Evolutionary conservation across 2,329 filamentous ascomycete species (phyloP).

Genomic region (Corynespora cassiicola): DNA sequence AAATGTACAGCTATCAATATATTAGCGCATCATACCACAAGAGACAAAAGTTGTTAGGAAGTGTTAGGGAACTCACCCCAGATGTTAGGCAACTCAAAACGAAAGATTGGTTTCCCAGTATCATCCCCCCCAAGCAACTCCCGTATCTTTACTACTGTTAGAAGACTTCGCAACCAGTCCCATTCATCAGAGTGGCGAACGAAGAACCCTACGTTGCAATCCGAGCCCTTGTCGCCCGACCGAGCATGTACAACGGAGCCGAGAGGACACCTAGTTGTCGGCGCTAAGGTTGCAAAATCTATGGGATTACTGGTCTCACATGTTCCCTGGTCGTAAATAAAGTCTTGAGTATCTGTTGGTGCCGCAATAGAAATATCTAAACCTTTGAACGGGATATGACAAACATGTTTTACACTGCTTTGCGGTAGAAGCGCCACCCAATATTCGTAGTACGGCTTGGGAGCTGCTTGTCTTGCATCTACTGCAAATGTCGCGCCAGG

Average conservation of each 20-base stretch:
- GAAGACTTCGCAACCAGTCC: constrained; percentile 29
- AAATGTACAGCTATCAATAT: constrained; percentile 48
- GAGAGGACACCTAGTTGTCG: constrained; percentile 40
- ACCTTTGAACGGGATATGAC: constrained; percentile 15
- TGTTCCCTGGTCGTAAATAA: constrained; percentile 11
- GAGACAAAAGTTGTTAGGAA: too few species aligned
- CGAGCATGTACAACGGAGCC: constrained; percentile 38
- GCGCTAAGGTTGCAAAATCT: constrained; percentile 34
- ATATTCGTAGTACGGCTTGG: constrained; percentile 36
- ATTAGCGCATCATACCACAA: constrained; percentile 30
- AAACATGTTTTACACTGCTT: constrained; percentile 10
- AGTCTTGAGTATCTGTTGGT: constrained; percentile 13
- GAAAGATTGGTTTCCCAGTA: constrained; percentile 20
- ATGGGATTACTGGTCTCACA: constrained; percentile 35
- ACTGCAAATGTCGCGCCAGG: constrained; percentile 47
- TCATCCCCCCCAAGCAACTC: constrained; percentile 27
- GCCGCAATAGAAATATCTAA: constrained; percentile 12
- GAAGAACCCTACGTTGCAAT: constrained; percentile 32
- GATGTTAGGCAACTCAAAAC: constrained; percentile 22
- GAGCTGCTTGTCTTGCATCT: constrained; percentile 26
- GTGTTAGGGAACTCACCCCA: constrained; percentile 6
- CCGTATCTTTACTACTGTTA: constrained; percentile 24
- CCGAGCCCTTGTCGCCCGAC: constrained; percentile 32
- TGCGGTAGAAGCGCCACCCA: constrained; percentile 32
- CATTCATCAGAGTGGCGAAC: constrained; percentile 31